phyloP scores from a whole-genome alignment of 2,329 filamentous ascomycete species.

The Elsinoe ampelina region DNA sequence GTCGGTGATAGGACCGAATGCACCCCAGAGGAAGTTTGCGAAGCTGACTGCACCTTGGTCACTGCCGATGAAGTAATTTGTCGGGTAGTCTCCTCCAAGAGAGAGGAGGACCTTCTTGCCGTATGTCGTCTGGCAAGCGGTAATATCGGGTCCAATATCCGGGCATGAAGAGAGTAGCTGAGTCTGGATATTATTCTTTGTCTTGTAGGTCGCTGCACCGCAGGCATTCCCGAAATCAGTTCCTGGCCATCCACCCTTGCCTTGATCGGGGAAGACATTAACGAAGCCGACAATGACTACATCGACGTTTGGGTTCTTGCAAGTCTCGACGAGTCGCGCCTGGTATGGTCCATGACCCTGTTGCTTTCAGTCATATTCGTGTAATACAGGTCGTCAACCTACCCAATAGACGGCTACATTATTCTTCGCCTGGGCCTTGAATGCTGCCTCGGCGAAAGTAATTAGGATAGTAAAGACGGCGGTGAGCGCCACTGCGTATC shows the following conservation, averaged over 20 bases:
- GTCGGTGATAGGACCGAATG: conserved; percentile 16
- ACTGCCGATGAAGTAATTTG: conserved; percentile 37
- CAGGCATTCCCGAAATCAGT: conserved; percentile 51
- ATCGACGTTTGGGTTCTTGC: conserved; percentile 42
- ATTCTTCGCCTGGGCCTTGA: conserved; percentile 33
- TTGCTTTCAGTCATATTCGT: conserved; percentile 13
- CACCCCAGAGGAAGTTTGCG: conserved; percentile 58
- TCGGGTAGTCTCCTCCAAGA: conserved; percentile 61
- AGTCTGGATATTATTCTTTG: conserved; percentile 30
- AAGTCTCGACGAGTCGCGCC: conserved; percentile 41
- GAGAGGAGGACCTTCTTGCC: conserved; percentile 66
- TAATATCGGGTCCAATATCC: conserved; percentile 48
- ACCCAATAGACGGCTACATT: conserved; percentile 48
- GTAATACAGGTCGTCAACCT: conserved; percentile 15
- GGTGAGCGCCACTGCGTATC: conserved; percentile 25
- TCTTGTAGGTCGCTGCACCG: conserved; percentile 31
- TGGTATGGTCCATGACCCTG: conserved; percentile 46
- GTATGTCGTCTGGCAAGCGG: conserved; percentile 50
- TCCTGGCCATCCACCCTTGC: conserved; percentile 37
- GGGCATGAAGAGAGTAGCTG: conserved; percentile 46
- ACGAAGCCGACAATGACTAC: conserved; percentile 50
- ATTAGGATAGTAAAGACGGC: conserved; percentile 25
- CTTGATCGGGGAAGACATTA: conserved; percentile 43
- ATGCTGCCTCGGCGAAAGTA: conserved; percentile 31
- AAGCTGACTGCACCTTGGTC: conserved; percentile 42